These are phyloP conservation scores for Arctostaphylos glauca DNA, from an alignment of 148 eudicot genomes.

Conservation along the genomic window DNA sequence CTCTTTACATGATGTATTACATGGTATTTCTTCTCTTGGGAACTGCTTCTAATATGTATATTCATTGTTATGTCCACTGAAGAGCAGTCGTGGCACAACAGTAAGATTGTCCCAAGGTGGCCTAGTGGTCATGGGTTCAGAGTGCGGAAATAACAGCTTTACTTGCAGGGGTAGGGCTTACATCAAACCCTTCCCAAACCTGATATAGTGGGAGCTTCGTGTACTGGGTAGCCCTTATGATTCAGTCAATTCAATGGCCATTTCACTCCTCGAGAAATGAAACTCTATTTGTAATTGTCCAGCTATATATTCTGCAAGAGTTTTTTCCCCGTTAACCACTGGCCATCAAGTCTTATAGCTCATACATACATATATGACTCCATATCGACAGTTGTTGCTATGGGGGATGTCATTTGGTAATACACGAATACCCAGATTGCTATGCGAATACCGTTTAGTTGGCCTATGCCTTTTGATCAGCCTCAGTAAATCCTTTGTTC, in stretches of 20 bases:
- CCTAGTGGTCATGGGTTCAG: too few relatives aligned
- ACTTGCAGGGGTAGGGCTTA: too few relatives aligned
- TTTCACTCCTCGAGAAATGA: too few relatives aligned
- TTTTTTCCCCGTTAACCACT: neutral
- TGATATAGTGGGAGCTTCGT: too few relatives aligned
- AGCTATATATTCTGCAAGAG: neutral
- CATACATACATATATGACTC: too few relatives aligned
- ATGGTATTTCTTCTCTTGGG: conserved; percentile 31
- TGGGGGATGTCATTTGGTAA: neutral
- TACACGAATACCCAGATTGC: neutral
- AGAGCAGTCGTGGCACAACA: too few relatives aligned
- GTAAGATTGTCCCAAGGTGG: too few relatives aligned
- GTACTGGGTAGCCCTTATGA: too few relatives aligned
- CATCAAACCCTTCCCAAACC: too few relatives aligned
- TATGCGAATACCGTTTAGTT: neutral
- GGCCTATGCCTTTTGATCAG: neutral
- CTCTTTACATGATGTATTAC: conserved; percentile 63
- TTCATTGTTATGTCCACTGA: neutral
- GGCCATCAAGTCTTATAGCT: neutral
- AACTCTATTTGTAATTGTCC: neutral
- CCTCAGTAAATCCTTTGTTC: neutral
- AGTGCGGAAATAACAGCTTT: too few relatives aligned
- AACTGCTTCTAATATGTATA: neutral
- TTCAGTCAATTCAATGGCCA: neutral
- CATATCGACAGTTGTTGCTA: neutral